Evolutionary conservation across 345 rosid species (phyloP).

Genomic region (Populus simonii): DNA sequence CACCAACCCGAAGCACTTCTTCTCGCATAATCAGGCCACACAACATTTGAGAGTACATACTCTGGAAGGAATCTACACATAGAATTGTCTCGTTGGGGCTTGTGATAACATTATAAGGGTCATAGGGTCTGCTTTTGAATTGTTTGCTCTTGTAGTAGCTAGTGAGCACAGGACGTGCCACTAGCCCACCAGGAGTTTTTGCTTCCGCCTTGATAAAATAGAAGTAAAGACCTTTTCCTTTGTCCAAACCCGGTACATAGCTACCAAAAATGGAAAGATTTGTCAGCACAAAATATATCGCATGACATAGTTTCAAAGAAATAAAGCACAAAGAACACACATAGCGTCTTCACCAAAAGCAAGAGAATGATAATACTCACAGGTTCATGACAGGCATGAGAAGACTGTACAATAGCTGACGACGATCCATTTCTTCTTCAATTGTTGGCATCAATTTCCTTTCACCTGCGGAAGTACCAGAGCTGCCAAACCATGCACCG

Average conservation of each 20-base stretch:
- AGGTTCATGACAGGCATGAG: slow-evolving; percentile 98
- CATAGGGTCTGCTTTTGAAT: slow-evolving; percentile 77
- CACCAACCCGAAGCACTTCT: slow-evolving; percentile 81
- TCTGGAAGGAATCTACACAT: slow-evolving; percentile 84
- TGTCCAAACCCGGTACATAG: slow-evolving; percentile 80
- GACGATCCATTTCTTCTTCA: slow-evolving; percentile 85
- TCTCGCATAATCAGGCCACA: slow-evolving; percentile 77
- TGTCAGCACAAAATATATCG: background rate
- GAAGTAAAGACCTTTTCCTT: slow-evolving; percentile 89
- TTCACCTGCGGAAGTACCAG: slow-evolving; percentile 98
- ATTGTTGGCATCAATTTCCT: slow-evolving; percentile 97
- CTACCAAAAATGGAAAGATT: slow-evolving; percentile 29
- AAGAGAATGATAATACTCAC: slow-evolving; percentile 38
- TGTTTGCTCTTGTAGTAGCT: slow-evolving; percentile 94
- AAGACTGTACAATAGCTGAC: slow-evolving; percentile 80
- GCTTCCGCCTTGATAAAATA: slow-evolving; percentile 87
- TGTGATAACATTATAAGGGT: slow-evolving; percentile 81
- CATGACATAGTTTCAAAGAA: background rate
- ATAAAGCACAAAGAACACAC: background rate
- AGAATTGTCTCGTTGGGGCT: slow-evolving; percentile 94
- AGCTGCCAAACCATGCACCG: slow-evolving; percentile 39
- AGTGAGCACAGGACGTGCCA: slow-evolving; percentile 91
- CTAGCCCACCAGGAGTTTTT: slow-evolving; percentile 77
- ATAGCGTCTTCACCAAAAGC: too few species aligned
- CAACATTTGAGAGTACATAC: slow-evolving; percentile 94